Evolutionary conservation across 192 early-diverging fungal genomes (phyloP), one percentile per base, ranked within the genome.

Genomic region (Coemansia aciculifera): DNA sequence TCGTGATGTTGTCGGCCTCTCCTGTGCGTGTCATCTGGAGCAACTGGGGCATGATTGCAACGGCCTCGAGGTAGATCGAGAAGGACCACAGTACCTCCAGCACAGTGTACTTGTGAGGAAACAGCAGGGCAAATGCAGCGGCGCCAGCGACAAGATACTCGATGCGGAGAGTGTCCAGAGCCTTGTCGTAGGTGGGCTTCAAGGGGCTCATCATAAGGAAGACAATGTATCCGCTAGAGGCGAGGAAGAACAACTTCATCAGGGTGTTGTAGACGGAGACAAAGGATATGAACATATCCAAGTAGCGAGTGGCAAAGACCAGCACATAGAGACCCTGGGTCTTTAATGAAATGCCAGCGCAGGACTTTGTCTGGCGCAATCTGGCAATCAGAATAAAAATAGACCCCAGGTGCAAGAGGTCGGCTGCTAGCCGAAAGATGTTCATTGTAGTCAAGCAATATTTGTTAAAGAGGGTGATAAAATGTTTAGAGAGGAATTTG

Each of bases 1-100:
- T 93, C 8, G 96, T 99, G 78, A 99, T 98, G n/a, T 95, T 98
- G 77, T 99, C 96, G 11, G 96, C 96, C 79, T 98, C 96, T 31
- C 96, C 95, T 2, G 96, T 98, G 59, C 95, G 90, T n/a, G 91
- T 89, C 69, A 99, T 85, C 85, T 97, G 95, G 85, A 97, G 98
- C 13, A 99, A 87, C 71, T 99, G 98, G 31, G 98, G 98, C 62
- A 99, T 79, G 75, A 99, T 99, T 5, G 98, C 98, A 0, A 97
- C 93, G 5, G 96, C 85, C 76, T 99, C 98, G 64, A 99, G 85
- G 66, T 91, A 98, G 66, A 99, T 91, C 21, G 96, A 98, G 80
- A 98, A 99, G 10, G 95, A 85, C 98, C 98, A 99, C 5, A 95
- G 75, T 36, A 95, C 86, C 91, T 99, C 87, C 37, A 67, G 36